These are phyloP conservation scores for Plasmodium falciparum DNA, from an alignment of 169 alveolate species.

Conservation along the genomic window DNA sequence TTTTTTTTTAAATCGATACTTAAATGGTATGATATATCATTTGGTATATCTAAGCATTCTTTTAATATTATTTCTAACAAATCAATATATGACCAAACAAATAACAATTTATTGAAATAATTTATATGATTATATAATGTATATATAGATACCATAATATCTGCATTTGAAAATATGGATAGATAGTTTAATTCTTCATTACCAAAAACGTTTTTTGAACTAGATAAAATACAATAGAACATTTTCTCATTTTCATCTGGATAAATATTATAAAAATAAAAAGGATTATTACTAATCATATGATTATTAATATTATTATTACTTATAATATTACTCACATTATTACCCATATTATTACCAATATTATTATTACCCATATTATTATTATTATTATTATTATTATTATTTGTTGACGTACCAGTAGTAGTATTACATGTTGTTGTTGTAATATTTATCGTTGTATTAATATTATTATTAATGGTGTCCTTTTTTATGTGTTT, in stretches of 20 bases:
- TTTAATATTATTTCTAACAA: slow-evolving; percentile 39
- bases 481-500: slow-evolving; percentile 34
- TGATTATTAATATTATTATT: too few relatives aligned
- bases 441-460: neutral
- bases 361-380: too few relatives aligned
- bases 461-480: neutral
- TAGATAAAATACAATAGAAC: slow-evolving; percentile 57
- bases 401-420: too few relatives aligned
- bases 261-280: slow-evolving; percentile 2
- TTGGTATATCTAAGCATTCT: slow-evolving; percentile 62
- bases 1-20: slow-evolving; percentile 52
- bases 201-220: slow-evolving; percentile 39
- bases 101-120: slow-evolving; percentile 19
- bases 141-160: slow-evolving; percentile 54
- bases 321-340: too few relatives aligned
- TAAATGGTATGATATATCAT: slow-evolving; percentile 14
- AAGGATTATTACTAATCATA: too few relatives aligned
- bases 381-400: too few relatives aligned
- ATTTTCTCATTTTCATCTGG: slow-evolving; percentile 72
- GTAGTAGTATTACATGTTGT: too few relatives aligned
- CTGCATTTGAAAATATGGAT: slow-evolving; percentile 66
- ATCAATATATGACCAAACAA: slow-evolving; percentile 71
- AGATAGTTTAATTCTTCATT: slow-evolving; percentile 71
- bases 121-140: slow-evolving; percentile 33
- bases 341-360: too few relatives aligned